A percentile compares a stretch with the other conserved stretches of the same genome.
phyloP scores from a whole-genome alignment of 371 early-diverging fungal genomes.

The Rhizopus stolonifer region DNA sequence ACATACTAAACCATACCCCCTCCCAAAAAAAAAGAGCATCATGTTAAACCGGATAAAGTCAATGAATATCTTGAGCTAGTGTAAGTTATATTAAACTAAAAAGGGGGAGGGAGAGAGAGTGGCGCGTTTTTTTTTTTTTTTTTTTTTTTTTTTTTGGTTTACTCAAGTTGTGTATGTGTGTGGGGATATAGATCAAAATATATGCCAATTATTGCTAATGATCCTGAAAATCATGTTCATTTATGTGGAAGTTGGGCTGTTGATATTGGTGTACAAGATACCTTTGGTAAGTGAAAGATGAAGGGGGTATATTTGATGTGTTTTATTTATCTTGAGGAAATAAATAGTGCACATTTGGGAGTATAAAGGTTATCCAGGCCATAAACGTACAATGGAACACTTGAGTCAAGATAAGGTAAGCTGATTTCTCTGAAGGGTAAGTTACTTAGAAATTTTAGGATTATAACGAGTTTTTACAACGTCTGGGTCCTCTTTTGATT shows the following conservation, averaged over 20 bases:
- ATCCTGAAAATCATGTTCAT: constrained; percentile 71
- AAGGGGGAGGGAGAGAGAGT: too few relatives aligned
- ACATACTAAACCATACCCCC: not conserved
- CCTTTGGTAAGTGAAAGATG: constrained; percentile 56
- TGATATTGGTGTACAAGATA: constrained; percentile 85
- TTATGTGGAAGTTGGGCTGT: constrained; percentile 89
- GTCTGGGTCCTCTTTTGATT: constrained; percentile 67
- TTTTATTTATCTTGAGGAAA: too few relatives aligned
- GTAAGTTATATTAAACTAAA: constrained; percentile 42
- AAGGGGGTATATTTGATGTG: too few relatives aligned
- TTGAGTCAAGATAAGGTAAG: constrained; percentile 58
- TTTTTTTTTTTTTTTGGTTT: too few relatives aligned
- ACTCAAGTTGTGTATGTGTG: too few relatives aligned
- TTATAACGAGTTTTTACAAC: constrained; percentile 51
- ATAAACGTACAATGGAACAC: constrained; percentile 56
- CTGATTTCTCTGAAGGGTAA: not conserved
- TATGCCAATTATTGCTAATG: constrained; percentile 74
- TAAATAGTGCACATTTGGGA: constrained; percentile 88
- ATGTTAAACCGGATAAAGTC: constrained; percentile 81
- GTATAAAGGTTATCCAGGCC: constrained; percentile 88
- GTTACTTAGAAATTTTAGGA: not conserved
- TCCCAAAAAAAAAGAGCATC: too few relatives aligned
- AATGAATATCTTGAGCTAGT: constrained; percentile 78
- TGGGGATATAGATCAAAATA: constrained; percentile 57
- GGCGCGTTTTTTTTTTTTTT: too few relatives aligned